These are phyloP conservation scores for Sphaceloma murrayae DNA, from an alignment of 2,329 filamentous ascomycete genomes.

Conservation along the genomic window DNA sequence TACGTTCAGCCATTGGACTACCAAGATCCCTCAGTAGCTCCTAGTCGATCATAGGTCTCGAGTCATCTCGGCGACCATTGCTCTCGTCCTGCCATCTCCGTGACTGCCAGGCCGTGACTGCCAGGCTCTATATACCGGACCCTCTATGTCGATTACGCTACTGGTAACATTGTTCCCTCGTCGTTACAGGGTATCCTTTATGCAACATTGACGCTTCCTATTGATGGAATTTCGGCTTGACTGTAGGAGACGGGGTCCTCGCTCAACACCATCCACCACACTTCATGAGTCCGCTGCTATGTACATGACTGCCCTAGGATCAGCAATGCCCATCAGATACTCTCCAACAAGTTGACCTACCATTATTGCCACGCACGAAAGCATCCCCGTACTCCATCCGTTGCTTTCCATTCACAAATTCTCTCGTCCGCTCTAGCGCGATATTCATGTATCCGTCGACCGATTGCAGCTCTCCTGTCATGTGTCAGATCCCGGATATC, in stretches of 20 bases:
- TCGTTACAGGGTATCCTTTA: too few species aligned
- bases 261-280: too few species aligned
- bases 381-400: conserved; percentile 83
- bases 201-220: too few species aligned
- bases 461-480: conserved; percentile 78
- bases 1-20: conserved; percentile 56
- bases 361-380: conserved; percentile 93
- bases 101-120: too few species aligned
- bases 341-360: conserved; percentile 37
- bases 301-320: conserved; percentile 52
- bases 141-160: too few species aligned
- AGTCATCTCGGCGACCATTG: too few species aligned
- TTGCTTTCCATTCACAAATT: conserved; percentile 78
- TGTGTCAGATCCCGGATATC: too few species aligned
- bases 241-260: too few species aligned
- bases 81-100: too few species aligned
- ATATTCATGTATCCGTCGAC: conserved; percentile 99
- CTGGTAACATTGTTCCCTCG: too few species aligned
- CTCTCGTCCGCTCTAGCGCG: conserved; percentile 87
- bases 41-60: not conserved
- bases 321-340: not conserved
- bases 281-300: conserved; percentile 59
- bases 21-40: conserved; percentile 30
- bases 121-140: too few species aligned
- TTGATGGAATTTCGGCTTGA: too few species aligned